These are phyloP conservation scores for Verticillium tricorpus DNA, from an alignment of 2,329 filamentous ascomycete genomes.

Conservation along the genomic window DNA sequence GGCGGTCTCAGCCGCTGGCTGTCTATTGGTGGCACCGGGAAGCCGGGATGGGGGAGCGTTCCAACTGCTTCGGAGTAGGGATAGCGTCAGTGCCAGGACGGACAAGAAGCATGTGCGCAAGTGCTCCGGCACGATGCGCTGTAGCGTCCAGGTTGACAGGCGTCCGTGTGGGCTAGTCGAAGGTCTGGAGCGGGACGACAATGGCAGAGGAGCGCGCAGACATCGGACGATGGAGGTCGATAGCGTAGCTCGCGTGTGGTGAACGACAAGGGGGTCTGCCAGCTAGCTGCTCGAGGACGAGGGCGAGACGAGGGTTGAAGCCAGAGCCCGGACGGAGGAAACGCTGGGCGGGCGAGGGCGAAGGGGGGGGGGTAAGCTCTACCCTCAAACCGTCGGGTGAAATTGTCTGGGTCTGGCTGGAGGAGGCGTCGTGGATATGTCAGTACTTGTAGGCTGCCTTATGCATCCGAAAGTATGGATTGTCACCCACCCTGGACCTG, in stretches of 20 bases:
- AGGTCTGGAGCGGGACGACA: neutral
- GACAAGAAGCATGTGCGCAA: neutral
- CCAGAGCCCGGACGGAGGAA: neutral
- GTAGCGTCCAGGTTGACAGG: neutral
- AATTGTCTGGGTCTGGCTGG: neutral
- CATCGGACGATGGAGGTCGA: neutral
- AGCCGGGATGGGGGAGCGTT: conserved; percentile 2
- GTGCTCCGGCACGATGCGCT: neutral
- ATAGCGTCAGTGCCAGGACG: neutral
- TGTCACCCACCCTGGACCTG: neutral
- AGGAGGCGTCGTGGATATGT: neutral
- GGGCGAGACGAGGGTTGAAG: neutral
- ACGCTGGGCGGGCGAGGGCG: neutral
- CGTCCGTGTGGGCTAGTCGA: neutral
- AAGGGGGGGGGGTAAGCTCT: neutral
- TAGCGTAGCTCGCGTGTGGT: neutral
- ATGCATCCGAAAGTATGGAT: neutral
- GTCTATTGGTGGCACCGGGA: conserved; percentile 5
- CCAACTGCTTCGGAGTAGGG: neutral
- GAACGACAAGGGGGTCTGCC: neutral
- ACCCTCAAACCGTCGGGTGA: neutral
- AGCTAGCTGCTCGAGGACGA: neutral
- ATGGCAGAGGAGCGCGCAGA: neutral
- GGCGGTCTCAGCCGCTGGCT: neutral
- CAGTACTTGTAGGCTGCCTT: neutral